Conservation (phyloP, 1,139 yeast genomes). For the Candida sojae region DNA sequence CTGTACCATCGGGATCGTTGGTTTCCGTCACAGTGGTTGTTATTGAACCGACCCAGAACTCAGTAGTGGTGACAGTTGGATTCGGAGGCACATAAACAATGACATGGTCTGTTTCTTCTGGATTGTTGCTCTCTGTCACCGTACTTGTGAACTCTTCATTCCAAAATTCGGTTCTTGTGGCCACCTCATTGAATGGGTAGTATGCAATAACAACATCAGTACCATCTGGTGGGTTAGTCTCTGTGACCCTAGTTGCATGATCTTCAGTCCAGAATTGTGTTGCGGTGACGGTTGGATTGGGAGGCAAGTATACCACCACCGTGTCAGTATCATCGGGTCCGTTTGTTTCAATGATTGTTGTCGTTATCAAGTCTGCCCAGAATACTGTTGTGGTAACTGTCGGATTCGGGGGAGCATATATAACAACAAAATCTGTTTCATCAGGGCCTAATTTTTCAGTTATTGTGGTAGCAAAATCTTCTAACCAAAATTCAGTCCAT, state of each 20-base stretch:
- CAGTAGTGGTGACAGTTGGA: conserved; percentile 14
- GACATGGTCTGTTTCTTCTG: conserved; percentile 18
- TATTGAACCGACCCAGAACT: conserved; percentile 6
- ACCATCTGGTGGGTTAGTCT: conserved; percentile 14
- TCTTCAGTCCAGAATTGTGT: conserved; percentile 12
- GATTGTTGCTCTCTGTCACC: conserved; percentile 2
- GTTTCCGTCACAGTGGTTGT: neutral
- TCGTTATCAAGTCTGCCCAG: conserved; percentile 14
- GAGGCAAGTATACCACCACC: conserved; percentile 17
- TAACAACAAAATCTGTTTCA: conserved; percentile 19
- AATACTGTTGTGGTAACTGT: conserved; percentile 8
- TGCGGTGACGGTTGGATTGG: conserved; percentile 7
- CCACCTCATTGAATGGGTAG: conserved; percentile 9
- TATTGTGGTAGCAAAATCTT: conserved; percentile 9
- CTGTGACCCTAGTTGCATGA: conserved; percentile 10
- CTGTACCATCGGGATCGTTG: neutral
- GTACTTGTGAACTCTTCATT: conserved; percentile 13
- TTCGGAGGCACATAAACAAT: conserved; percentile 19
- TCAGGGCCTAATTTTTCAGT: neutral
- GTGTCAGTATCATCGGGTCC: conserved; percentile 6
- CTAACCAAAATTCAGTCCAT: conserved; percentile 11
- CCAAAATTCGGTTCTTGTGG: conserved; percentile 10
- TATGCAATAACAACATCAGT: conserved; percentile 12
- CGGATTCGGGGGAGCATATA: conserved; percentile 10
- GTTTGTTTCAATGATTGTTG: conserved; percentile 11